Evolutionary conservation across 1,284 basidiomycete species (phyloP), one percentile per base, ranked within the genome.

Genomic region (Leucoagaricus sp.): DNA sequence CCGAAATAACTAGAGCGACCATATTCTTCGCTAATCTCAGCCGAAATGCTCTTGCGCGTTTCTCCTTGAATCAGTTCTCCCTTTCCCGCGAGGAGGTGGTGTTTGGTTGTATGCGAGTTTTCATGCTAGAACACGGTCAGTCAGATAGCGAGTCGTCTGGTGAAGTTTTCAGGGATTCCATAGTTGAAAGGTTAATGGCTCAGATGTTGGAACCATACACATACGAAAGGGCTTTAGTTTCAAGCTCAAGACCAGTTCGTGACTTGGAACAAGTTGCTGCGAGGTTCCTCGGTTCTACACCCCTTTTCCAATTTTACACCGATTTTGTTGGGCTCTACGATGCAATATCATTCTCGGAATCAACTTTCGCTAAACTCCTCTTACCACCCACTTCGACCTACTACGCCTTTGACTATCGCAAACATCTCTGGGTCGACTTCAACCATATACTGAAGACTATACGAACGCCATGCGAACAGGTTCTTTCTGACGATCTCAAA

Each of bases 271-370:
- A 70, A 6, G 84, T 82, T 1, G 79, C 90, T 1, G 63, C 67
- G 9, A 75, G 77, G 8, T 89, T 91, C 72, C 82, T 94, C 6
- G 86, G 88, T 2, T 76, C 78, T 1, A 86, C 84, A 0, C 92
- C 94, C 0, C 98, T 97, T 78, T 98, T 89, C 76, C 94, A 97
- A 68, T 92, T 92, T 68, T 99, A 96, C 75, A 92, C 91, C 26
- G 95, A 98, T 70, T 89, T 98, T 62, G 78, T 97, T 49, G 87
- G 84, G 0, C 75, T 98, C 7, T 98, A 95, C 74, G 93, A 95
- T 64, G 83, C 93, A 1, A 86, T 96, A 60, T 98, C 96, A 1
- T 96, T 96, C 70, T 86, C 87, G 6, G 86, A 98, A 65, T 77
- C 80, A 0, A 70, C 85, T 1, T 98, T 98, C 68, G 85, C 84